A percentile compares a stretch with the other conserved stretches of the same genome.
phyloP scores from a whole-genome alignment of 1,284 basidiomycete genomes.

The Ustilago curta region DNA sequence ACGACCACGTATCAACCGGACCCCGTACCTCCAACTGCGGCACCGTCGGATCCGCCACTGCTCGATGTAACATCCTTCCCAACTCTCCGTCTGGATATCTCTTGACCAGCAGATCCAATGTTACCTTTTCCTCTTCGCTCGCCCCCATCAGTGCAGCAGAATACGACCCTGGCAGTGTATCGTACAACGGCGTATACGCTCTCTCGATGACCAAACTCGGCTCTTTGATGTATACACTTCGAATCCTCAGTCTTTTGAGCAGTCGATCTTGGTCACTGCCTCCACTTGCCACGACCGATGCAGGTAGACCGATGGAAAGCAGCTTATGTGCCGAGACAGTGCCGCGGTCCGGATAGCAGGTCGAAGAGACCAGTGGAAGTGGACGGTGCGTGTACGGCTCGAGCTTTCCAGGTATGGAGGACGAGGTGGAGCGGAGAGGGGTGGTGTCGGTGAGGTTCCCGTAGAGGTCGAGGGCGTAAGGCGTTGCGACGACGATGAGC shows the following conservation, averaged over 20 bases:
- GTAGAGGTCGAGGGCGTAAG: slow-evolving; percentile 22
- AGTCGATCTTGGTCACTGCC: slow-evolving; percentile 1
- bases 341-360: slow-evolving; percentile 27
- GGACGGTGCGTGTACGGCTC: slow-evolving; percentile 32
- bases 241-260: slow-evolving; percentile 19
- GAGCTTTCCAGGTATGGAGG: slow-evolving; percentile 30
- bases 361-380: slow-evolving; percentile 15
- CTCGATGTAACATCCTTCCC: slow-evolving; percentile 42
- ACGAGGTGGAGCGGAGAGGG: slow-evolving; percentile 11
- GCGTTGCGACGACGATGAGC: slow-evolving; percentile 16
- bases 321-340: slow-evolving; percentile 28
- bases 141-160: background rate
- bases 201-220: slow-evolving; percentile 56
- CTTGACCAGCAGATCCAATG: slow-evolving; percentile 50
- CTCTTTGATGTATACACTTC: slow-evolving; percentile 53
- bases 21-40: slow-evolving; percentile 48
- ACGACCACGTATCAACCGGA: slow-evolving; percentile 52
- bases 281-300: background rate
- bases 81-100: slow-evolving; percentile 56
- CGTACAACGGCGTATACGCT: slow-evolving; percentile 57
- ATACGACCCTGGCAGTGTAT: slow-evolving; percentile 30
- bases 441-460: slow-evolving; percentile 12
- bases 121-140: background rate
- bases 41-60: slow-evolving; percentile 16
- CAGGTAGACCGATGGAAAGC: slow-evolving; percentile 26